Percentiles rank a stretch among this genome's conserved stretches.
Conservation (phyloP, 768 basidiomycete genomes). For the Atractiella rhizophila region DNA sequence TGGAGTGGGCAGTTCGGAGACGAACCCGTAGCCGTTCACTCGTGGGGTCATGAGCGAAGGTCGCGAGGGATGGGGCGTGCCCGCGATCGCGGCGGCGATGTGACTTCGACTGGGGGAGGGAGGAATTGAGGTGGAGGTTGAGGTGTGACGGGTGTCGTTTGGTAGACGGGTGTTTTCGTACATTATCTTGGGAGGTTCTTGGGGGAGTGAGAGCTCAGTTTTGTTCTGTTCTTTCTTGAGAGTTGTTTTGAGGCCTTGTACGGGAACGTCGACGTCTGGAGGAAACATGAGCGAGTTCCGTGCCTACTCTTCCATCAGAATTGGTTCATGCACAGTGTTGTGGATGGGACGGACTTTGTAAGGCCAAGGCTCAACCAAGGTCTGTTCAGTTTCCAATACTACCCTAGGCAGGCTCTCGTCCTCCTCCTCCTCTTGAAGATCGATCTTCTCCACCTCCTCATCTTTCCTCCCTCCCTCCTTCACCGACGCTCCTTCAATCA, state of each 20-base stretch:
- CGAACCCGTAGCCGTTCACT: constrained; percentile 39
- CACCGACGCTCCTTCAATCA: constrained; percentile 40
- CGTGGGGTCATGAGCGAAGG: constrained; percentile 16
- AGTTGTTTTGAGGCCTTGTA: constrained; percentile 35
- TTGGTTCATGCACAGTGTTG: constrained; percentile 1
- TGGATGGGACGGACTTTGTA: constrained; percentile 24
- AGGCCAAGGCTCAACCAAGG: constrained; percentile 10
- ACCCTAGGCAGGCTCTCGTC: constrained; percentile 9
- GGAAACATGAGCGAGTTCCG: constrained; percentile 88
- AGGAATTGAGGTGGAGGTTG: constrained; percentile 46
- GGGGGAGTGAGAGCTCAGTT: background rate
- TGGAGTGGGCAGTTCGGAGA: constrained; percentile 66
- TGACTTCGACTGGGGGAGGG: constrained; percentile 74
- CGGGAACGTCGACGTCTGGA: constrained; percentile 61
- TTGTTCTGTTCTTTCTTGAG: constrained; percentile 4
- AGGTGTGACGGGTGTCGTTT: constrained; percentile 23
- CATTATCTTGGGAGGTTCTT: background rate
- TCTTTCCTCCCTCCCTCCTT: constrained; percentile 25
- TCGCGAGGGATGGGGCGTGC: constrained; percentile 49
- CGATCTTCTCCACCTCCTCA: constrained; percentile 8
- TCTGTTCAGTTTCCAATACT: background rate
- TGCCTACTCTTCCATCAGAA: constrained; percentile 28
- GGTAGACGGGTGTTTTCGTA: constrained; percentile 11
- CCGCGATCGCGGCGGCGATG: constrained; percentile 74
- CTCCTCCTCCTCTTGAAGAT: background rate